Evolutionary conservation across 2,329 filamentous ascomycete species (phyloP), one percentile per base, ranked within the genome.

Genomic region (Trichothecium sympodiale): DNA sequence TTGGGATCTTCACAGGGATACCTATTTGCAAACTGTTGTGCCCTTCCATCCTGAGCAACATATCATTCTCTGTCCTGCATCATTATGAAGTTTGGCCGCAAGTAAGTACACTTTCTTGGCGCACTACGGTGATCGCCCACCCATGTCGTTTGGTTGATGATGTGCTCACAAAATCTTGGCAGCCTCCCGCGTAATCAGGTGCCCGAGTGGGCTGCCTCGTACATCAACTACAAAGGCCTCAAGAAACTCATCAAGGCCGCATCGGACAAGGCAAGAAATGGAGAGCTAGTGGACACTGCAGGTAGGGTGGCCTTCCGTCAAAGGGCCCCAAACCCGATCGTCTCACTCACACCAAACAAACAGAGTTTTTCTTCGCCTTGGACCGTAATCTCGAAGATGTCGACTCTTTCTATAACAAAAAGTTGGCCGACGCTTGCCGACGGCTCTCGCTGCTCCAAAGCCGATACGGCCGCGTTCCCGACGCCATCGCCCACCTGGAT

Each of bases 351-450:
- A n/a, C 35, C 41, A 46, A 37, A 46, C 41, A 43, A 49, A 50
- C 65, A 95, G 91, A 88, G 59, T 94, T 98, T 71, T 94, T 95
- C 67, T 94, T 89, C 59, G 84, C 82, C 44, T 78, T 98, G 57
- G 91, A 98, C 56, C 84, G 91, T 50, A 95, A 96, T 56, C 80
- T 98, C 52, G 91, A 98, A 67, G 83, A 94, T 61, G 89, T 98
- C 56, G 87, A 95, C 59, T 75, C 76, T 35, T 96, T 98, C 60
- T 96, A 95, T 68, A 95, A 94, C 64, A 93, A 88, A 57, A 95
- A 95, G 56, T 86, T 87, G 52, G 73, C 77, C 42, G 89, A 96
- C 49, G 81, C 81, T 42, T 78, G 81, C 27, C 81, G 91, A 41
- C 80, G 89, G 26, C 67, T 96, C 46, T 87, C 85, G 47, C 73